Conservation (phyloP, 2,329 filamentous ascomycete species). For the Scopulariopsis brevicaulis region DNA sequence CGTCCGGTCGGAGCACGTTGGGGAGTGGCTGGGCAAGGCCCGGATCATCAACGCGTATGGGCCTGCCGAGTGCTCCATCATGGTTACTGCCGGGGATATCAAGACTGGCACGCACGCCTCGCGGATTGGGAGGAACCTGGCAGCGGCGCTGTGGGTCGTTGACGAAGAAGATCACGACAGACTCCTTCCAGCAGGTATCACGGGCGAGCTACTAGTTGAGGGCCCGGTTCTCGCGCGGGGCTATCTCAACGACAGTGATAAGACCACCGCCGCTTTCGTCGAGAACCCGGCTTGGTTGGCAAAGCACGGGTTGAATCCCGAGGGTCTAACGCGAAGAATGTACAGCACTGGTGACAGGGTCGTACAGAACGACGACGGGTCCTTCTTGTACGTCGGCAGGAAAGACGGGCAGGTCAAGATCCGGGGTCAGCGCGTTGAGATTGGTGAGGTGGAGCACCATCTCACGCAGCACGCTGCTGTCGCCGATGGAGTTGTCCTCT, state of each 20-base stretch:
- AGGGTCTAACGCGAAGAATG: conserved; percentile 11
- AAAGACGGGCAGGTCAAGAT: conserved; percentile 59
- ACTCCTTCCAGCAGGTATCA: conserved; percentile 16
- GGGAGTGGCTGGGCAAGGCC: conserved; percentile 33
- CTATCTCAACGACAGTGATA: conserved; percentile 32
- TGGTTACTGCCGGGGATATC: neutral
- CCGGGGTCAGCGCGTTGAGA: conserved; percentile 52
- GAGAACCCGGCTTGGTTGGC: conserved; percentile 27
- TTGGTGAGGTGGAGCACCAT: conserved; percentile 41
- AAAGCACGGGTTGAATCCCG: conserved; percentile 25
- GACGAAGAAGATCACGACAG: conserved; percentile 14
- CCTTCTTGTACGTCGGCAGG: conserved; percentile 40
- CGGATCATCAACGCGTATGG: conserved; percentile 38
- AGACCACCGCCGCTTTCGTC: conserved; percentile 30
- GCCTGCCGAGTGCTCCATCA: conserved; percentile 26
- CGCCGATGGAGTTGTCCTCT: conserved; percentile 18
- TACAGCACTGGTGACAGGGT: conserved; percentile 12
- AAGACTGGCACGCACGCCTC: conserved; percentile 22
- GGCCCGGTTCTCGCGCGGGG: conserved; percentile 33
- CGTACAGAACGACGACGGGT: conserved; percentile 11
- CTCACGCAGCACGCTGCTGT: conserved; percentile 20
- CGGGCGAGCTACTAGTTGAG: conserved; percentile 25
- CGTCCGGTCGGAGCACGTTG: conserved; percentile 31
- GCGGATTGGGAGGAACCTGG: neutral
- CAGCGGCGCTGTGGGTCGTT: conserved; percentile 16